phyloP scores from a whole-genome alignment of 495 filamentous ascomycete genomes.

The Immersiella caudata region DNA sequence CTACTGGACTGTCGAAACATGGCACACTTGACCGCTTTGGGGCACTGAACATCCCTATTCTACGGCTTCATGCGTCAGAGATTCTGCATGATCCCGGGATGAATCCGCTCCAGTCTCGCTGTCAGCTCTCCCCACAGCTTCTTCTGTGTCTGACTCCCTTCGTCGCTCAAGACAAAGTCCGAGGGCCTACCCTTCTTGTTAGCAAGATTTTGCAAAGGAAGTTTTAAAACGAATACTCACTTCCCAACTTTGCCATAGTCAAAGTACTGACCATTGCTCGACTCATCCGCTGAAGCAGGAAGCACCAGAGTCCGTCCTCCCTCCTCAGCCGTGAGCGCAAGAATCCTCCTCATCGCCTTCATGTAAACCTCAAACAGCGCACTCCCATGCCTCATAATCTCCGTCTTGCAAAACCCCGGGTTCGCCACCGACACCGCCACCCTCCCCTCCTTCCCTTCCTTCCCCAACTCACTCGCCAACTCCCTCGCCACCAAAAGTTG shows the following conservation, averaged over 20 bases:
- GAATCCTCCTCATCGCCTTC: not conserved
- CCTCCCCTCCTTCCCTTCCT: slow-evolving; percentile 32
- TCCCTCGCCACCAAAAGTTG: slow-evolving; percentile 36
- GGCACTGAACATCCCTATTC: no score
- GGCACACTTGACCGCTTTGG: no score
- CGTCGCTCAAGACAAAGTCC: slow-evolving; percentile 25
- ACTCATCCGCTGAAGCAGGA: slow-evolving; percentile 21
- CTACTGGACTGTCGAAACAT: no score
- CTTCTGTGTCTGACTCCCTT: slow-evolving; percentile 33
- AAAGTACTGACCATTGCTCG: slow-evolving; percentile 38
- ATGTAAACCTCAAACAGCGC: slow-evolving; percentile 11
- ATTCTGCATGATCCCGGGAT: slow-evolving; percentile 23
- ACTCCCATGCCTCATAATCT: slow-evolving; percentile 34
- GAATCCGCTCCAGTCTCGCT: slow-evolving; percentile 37
- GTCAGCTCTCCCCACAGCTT: slow-evolving; percentile 39
- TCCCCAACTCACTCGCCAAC: slow-evolving; percentile 34
- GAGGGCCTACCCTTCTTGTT: slow-evolving; percentile 7
- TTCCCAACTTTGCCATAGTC: slow-evolving; percentile 34
- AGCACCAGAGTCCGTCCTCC: slow-evolving; percentile 23
- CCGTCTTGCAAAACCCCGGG: slow-evolving; percentile 37
- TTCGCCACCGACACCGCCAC: slow-evolving; percentile 37
- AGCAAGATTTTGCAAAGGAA: not conserved
- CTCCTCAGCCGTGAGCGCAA: slow-evolving; percentile 21
- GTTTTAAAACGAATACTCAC: slow-evolving; percentile 10
- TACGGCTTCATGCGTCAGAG: not conserved